Evolutionary conservation across 2,329 filamentous ascomycete genomes (phyloP).

Genomic region (Aureobasidium lini): DNA sequence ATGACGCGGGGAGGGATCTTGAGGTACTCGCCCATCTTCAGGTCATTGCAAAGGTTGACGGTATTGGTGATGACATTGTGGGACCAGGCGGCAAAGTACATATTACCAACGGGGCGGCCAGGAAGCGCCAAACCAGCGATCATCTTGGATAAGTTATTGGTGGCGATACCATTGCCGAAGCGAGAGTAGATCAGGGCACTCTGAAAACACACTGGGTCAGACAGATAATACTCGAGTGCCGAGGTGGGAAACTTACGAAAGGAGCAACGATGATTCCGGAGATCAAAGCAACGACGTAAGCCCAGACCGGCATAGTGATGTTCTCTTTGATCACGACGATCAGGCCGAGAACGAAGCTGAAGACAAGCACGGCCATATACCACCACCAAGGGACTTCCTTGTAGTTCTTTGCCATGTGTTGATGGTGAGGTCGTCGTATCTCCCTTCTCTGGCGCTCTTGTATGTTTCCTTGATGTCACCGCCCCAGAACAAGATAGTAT

Average conservation of each 20-base stretch:
- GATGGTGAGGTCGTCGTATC: slow-evolving; percentile 46
- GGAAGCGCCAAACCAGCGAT: slow-evolving; percentile 46
- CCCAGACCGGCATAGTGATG: slow-evolving; percentile 28
- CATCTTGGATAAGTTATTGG: slow-evolving; percentile 53
- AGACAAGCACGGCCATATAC: slow-evolving; percentile 25
- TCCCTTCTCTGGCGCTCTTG: slow-evolving; percentile 38
- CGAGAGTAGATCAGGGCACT: slow-evolving; percentile 46
- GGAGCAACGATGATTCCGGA: slow-evolving; percentile 37
- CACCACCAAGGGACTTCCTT: slow-evolving; percentile 40
- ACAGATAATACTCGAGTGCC: neutral
- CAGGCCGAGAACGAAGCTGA: slow-evolving; percentile 25
- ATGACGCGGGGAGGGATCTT: slow-evolving; percentile 50
- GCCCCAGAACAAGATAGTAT: slow-evolving; percentile 50
- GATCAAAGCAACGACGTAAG: slow-evolving; percentile 24
- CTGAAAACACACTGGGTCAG: neutral
- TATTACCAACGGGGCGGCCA: slow-evolving; percentile 46
- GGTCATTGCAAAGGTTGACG: slow-evolving; percentile 44
- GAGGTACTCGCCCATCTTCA: slow-evolving; percentile 54
- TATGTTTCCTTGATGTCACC: slow-evolving; percentile 43
- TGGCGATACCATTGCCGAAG: slow-evolving; percentile 51
- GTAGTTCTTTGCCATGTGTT: slow-evolving; percentile 46
- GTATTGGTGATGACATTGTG: slow-evolving; percentile 48
- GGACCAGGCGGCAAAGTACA: slow-evolving; percentile 54
- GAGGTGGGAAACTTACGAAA: slow-evolving; percentile 24
- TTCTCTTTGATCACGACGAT: slow-evolving; percentile 25